phyloP scores from a whole-genome alignment of 2,329 filamentous ascomycete genomes.

The Penicillium sp. region DNA sequence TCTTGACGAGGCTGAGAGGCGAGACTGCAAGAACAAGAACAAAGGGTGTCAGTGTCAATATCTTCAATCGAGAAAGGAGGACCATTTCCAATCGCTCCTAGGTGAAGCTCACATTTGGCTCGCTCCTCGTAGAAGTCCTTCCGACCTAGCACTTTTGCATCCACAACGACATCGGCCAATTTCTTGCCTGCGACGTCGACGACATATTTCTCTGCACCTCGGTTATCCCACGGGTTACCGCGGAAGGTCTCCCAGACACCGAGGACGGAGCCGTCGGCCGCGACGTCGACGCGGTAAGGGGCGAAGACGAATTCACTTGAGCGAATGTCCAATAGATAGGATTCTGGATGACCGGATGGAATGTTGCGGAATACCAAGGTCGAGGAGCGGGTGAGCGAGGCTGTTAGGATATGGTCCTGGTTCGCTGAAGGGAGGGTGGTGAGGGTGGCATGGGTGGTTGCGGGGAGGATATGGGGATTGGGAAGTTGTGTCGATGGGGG shows the following conservation, averaged over 20 bases:
- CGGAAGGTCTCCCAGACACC: constrained; percentile 82
- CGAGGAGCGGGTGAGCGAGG: constrained; percentile 69
- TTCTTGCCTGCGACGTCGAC: constrained; percentile 30
- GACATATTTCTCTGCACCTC: constrained; percentile 60
- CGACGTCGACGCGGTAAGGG: constrained; percentile 74
- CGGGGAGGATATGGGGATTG: constrained; percentile 47
- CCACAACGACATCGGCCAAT: constrained; percentile 56
- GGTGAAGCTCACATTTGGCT: constrained; percentile 67
- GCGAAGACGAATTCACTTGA: constrained; percentile 73
- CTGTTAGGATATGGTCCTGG: constrained; percentile 57
- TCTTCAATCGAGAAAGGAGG: neutral
- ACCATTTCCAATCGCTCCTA: too few species aligned
- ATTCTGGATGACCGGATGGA: constrained; percentile 47
- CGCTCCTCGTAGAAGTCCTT: constrained; percentile 81
- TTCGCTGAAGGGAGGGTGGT: constrained; percentile 43
- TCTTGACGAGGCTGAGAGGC: constrained; percentile 82
- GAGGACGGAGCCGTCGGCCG: constrained; percentile 54
- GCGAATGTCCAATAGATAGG: constrained; percentile 83
- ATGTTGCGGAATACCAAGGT: constrained; percentile 78
- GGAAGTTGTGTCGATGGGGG: constrained; percentile 48
- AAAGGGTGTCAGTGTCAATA: too few species aligned
- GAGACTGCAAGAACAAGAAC: constrained; percentile 63
- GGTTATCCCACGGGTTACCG: constrained; percentile 88
- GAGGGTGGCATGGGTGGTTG: constrained; percentile 58
- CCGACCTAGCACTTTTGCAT: constrained; percentile 63